phyloP scores from a whole-genome alignment of 176 grass and related monocot species.

The Areca catechu region DNA sequence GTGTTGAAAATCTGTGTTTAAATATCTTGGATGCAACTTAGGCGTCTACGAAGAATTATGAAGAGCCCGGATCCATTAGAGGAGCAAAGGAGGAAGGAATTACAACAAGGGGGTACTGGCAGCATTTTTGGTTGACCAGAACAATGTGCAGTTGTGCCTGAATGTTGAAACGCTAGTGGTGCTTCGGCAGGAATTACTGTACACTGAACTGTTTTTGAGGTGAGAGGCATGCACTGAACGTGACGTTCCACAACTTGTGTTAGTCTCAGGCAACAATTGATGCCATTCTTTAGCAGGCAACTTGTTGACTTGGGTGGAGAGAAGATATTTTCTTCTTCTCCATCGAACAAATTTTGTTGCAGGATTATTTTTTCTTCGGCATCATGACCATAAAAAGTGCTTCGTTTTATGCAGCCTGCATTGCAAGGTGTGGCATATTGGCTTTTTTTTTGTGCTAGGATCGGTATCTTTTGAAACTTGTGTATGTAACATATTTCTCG shows the following conservation, averaged over 20 bases:
- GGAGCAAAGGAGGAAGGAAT: conserved; percentile 51
- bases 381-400: conserved; percentile 15
- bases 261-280: conserved; percentile 35
- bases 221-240: conserved; percentile 1
- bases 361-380: conserved; percentile 38
- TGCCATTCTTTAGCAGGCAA: conserved; percentile 33
- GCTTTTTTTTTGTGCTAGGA: conserved; percentile 39
- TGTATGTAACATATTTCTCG: conserved; percentile 50
- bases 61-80: conserved; percentile 76
- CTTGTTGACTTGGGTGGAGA: conserved; percentile 20
- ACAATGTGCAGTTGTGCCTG: not conserved
- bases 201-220: not conserved
- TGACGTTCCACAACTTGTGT: conserved; percentile 21
- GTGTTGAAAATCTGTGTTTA: conserved; percentile 7
- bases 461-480: conserved; percentile 36
- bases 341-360: conserved; percentile 26
- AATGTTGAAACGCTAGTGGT: not conserved
- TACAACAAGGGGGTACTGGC: conserved; percentile 26
- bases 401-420: conserved; percentile 20
- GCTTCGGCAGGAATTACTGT: too few species aligned
- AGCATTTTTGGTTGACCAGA: conserved; percentile 58
- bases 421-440: conserved; percentile 62
- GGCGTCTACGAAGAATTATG: conserved; percentile 48
- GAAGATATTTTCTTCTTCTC: conserved; percentile 17
- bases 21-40: conserved; percentile 21